Base-by-base conservation (phyloP, 208 protist genomes). In the Trypanosoma avium region DNA sequence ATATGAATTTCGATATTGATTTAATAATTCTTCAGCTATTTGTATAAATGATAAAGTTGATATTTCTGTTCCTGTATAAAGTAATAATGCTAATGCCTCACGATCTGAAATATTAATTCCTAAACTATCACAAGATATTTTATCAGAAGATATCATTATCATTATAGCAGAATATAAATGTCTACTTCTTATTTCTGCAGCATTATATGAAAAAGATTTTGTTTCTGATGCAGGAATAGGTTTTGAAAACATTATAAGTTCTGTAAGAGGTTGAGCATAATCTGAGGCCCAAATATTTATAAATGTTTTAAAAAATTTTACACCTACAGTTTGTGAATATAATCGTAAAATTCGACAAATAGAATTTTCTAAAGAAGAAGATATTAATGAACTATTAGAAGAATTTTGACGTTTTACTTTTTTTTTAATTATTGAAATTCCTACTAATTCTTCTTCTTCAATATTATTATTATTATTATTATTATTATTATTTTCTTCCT, bases 231-330 rank as follows among this genome's bases (percentile, higher is more conserved):
- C 40, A 30, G 30, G 12, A 8, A 36, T 15, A 35, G 2, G 2
- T 24, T 26, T 33, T 24, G 40, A 36, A 26, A 3, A 8, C 12
- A 24, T 15, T 29, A 62, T 53, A 9, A 45, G 15, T 24, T 57
- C 46, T 3, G 9, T 46, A 47, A 57, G 19, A 13, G 42, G 30
- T 9, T 22, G 32, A 0, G 26, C 64, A 48, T 62, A 42, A 3
- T 22, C 17, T 7, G 29, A 24, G 4, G 47, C 55, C 64, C 64
- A 70, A 0, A 70, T 29, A 15, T 62, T 33, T 13, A 70, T 57
- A 40, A 48, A 63, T 1, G 33, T 32, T 27, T 19, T n/a, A 21
- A 56, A 57, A 47, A 70, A 70, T n/a, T 58, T 46, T 19, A 17
- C 27, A 7, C 21, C 47, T 19, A 46, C 6, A 5, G n/a, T 21